These are phyloP conservation scores for Marasmius fiardii DNA, from an alignment of 1,284 basidiomycete genomes.

Conservation along the genomic window DNA sequence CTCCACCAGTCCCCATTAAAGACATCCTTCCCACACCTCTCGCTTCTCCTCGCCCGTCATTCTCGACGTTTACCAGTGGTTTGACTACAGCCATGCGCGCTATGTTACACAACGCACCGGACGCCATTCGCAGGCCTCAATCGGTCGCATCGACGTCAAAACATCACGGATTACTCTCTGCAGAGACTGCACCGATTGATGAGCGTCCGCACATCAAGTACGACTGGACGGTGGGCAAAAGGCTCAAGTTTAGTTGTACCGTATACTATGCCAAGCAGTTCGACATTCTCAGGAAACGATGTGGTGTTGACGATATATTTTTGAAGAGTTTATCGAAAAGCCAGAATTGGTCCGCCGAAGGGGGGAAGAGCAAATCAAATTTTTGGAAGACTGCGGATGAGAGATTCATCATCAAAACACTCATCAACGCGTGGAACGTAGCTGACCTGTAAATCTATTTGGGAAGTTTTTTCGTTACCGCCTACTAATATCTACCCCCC, in stretches of 20 bases:
- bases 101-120: constrained; percentile 30
- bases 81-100: constrained; percentile 56
- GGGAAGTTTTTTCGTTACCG: not conserved
- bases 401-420: constrained; percentile 76
- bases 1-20: constrained; percentile 16
- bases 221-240: constrained; percentile 70
- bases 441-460: constrained; percentile 63
- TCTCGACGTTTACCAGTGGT: constrained; percentile 48
- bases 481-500: constrained; percentile 3
- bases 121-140: constrained; percentile 27
- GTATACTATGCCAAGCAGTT: constrained; percentile 80
- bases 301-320: constrained; percentile 63
- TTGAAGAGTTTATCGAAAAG: constrained; percentile 60
- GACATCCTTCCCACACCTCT: constrained; percentile 3
- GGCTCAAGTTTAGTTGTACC: constrained; percentile 71
- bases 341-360: constrained; percentile 67
- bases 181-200: constrained; percentile 47
- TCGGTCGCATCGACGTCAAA: constrained; percentile 28
- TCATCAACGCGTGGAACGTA: constrained; percentile 82
- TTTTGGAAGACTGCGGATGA: constrained; percentile 80
- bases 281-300: constrained; percentile 58
- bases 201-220: constrained; percentile 78
- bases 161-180: constrained; percentile 46
- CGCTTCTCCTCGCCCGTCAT: constrained; percentile 22
- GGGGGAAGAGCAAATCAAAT: constrained; percentile 68